Evolutionary conservation across 108 stramenopile species (phyloP).

Genomic region (Bacterosira constricta): DNA sequence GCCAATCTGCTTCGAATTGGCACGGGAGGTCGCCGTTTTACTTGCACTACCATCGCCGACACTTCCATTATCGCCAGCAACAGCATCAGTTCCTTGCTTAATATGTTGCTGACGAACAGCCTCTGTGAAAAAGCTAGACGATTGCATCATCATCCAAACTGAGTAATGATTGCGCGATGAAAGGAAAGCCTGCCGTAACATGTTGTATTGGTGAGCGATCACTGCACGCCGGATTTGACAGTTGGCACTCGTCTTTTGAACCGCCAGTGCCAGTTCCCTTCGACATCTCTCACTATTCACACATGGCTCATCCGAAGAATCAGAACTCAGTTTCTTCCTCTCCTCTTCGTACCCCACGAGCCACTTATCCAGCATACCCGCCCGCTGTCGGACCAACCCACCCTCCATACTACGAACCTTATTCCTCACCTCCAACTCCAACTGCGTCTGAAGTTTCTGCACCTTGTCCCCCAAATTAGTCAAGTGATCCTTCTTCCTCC

Average conservation of each 20-base stretch:
- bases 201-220: slow-evolving; percentile 71
- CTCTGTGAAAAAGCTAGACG: slow-evolving; percentile 57
- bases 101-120: slow-evolving; percentile 53
- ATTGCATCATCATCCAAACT: slow-evolving; percentile 70
- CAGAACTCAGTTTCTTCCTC: background rate
- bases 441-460: slow-evolving; percentile 55
- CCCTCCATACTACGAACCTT: slow-evolving; percentile 64
- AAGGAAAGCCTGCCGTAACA: slow-evolving; percentile 59
- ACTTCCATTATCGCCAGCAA: slow-evolving; percentile 11
- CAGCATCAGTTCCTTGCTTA: slow-evolving; percentile 9
- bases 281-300: background rate
- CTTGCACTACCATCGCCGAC: slow-evolving; percentile 10
- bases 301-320: background rate
- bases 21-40: slow-evolving; percentile 49
- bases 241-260: slow-evolving; percentile 38
- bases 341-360: slow-evolving; percentile 16
- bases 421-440: slow-evolving; percentile 63
- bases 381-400: slow-evolving; percentile 23
- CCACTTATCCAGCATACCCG: slow-evolving; percentile 23
- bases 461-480: slow-evolving; percentile 67
- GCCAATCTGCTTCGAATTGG: slow-evolving; percentile 86
- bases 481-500: slow-evolving; percentile 84
- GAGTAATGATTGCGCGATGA: slow-evolving; percentile 77
- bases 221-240: slow-evolving; percentile 58
- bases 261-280: slow-evolving; percentile 1